Conservation (phyloP, 805 yeast genomes). For the Metschnikowia kunwiensis region DNA sequence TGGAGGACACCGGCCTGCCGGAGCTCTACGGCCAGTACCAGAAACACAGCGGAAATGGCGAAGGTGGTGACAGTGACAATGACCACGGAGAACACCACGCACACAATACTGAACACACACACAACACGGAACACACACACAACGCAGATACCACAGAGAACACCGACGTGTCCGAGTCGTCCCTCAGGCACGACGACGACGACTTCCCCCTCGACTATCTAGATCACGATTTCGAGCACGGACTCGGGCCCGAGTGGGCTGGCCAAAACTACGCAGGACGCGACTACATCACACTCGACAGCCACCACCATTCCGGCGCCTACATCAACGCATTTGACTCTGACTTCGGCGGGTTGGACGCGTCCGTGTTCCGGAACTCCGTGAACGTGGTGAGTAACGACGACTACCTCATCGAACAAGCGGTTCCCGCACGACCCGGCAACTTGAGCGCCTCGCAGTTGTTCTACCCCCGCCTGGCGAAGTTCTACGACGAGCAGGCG, state of each 20-base stretch:
- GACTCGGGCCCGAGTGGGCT: conserved; percentile 6
- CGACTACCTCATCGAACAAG: conserved; percentile 50
- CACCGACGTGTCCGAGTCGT: no score
- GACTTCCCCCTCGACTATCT: conserved; percentile 74
- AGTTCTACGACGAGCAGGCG: conserved; percentile 12
- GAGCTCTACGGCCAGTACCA: no score
- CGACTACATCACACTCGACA: conserved; percentile 26
- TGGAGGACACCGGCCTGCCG: conserved; percentile 13
- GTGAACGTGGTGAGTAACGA: conserved; percentile 39
- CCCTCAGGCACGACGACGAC: conserved; percentile 54
- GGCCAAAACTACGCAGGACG: conserved; percentile 17
- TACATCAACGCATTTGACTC: conserved; percentile 19
- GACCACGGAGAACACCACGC: no score
- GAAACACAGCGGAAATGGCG: not conserved
- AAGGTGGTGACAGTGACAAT: no score
- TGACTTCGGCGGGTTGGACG: conserved; percentile 21
- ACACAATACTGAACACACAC: no score
- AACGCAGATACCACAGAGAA: no score
- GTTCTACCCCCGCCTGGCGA: conserved; percentile 19
- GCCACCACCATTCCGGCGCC: conserved; percentile 17
- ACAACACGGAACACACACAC: no score
- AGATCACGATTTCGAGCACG: conserved; percentile 34
- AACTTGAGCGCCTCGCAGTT: conserved; percentile 24
- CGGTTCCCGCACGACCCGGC: conserved; percentile 37
- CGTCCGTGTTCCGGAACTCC: conserved; percentile 20